phyloP scores from a whole-genome alignment of 2,329 filamentous ascomycete species.

The Xenoacremonium recifei region DNA sequence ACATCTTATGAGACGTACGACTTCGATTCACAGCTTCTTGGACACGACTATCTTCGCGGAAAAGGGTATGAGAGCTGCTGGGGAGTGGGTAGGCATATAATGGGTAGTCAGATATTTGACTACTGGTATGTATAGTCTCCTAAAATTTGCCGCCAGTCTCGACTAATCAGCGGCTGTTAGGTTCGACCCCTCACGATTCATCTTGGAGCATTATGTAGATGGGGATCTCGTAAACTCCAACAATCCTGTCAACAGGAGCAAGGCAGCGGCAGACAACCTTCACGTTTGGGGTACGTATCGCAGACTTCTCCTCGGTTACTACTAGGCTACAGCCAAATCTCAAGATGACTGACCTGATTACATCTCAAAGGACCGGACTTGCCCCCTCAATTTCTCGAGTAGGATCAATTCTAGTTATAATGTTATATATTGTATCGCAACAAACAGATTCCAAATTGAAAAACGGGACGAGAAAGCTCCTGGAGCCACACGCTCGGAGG shows the following conservation, averaged over 20 bases:
- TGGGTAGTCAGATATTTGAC: conserved; percentile 67
- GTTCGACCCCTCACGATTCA: conserved; percentile 7
- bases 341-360: not conserved
- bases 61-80: conserved; percentile 65
- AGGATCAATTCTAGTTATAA: too few species aligned
- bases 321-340: too few species aligned
- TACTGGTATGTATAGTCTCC: conserved; percentile 20
- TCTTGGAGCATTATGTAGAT: conserved; percentile 10
- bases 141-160: too few species aligned
- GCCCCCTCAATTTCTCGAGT: not conserved
- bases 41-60: conserved; percentile 65
- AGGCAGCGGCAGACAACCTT: not conserved
- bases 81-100: conserved; percentile 69
- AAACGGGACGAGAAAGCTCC: too few species aligned
- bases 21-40: conserved; percentile 67
- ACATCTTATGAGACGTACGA: conserved; percentile 69
- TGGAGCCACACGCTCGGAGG: too few species aligned
- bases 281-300: not conserved
- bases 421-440: too few species aligned
- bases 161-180: not conserved
- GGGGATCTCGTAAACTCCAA: conserved; percentile 6
- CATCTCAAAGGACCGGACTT: not conserved
- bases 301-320: not conserved
- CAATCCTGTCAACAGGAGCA: not conserved
- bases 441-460: too few species aligned